phyloP scores from a whole-genome alignment of 1,139 yeast genomes.

The Suhomyces choctaworum region DNA sequence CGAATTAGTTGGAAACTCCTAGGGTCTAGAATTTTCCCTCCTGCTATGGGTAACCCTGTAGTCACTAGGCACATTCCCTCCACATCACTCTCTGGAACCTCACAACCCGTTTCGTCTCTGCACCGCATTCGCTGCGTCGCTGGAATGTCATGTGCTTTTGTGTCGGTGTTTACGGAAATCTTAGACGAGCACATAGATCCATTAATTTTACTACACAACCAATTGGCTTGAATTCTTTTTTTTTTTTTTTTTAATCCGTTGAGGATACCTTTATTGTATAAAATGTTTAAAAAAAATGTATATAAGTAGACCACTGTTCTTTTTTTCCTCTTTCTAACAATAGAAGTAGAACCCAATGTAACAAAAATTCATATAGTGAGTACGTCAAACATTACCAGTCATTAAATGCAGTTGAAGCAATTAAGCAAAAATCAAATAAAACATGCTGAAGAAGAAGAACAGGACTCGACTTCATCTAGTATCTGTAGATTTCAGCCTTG shows the following conservation, averaged over 20 bases:
- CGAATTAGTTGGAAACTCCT: too few relatives aligned
- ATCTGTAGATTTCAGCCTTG: conserved; percentile 99
- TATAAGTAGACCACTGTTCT: conserved; percentile 24
- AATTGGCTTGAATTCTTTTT: too few relatives aligned
- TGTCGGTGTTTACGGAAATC: too few relatives aligned
- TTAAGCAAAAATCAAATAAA: conserved; percentile 23
- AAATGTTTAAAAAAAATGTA: conserved; percentile 20
- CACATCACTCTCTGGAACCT: too few relatives aligned
- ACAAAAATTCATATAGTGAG: conserved; percentile 9
- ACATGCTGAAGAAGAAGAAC: conserved; percentile 13
- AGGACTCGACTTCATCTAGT: conserved; percentile 47
- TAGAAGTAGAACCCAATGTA: conserved; percentile 18
- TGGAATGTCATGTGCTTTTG: background rate
- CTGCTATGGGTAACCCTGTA: too few relatives aligned
- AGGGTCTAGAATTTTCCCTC: too few relatives aligned
- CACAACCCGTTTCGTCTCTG: background rate
- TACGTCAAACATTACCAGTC: conserved; percentile 22
- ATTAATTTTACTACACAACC: too few relatives aligned
- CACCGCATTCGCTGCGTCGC: background rate
- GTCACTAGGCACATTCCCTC: too few relatives aligned
- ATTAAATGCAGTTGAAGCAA: conserved; percentile 55
- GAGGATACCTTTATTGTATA: conserved; percentile 39
- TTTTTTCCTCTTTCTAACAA: conserved; percentile 13
- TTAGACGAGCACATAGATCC: too few relatives aligned
- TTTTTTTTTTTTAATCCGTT: conserved; percentile 30